phyloP scores from a whole-genome alignment of 768 basidiomycete species.

The Boletus subparvulus region DNA sequence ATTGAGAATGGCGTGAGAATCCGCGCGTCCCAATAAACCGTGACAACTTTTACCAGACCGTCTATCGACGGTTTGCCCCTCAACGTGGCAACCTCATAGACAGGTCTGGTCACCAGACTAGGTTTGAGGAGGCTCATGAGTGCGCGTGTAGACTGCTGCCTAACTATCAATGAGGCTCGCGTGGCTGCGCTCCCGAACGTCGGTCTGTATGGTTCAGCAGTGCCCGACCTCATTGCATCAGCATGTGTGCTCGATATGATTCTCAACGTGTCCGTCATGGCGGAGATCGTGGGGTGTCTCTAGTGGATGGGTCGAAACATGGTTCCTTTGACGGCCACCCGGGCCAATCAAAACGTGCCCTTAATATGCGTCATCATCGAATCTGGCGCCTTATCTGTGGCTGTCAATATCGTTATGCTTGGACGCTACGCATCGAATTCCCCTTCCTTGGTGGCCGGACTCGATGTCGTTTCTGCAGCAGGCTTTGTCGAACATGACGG shows the following conservation, averaged over 20 bases:
- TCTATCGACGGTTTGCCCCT: too few species aligned
- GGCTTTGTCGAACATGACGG: too few species aligned
- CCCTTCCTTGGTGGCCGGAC: not conserved
- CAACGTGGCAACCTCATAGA: too few species aligned
- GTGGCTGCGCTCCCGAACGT: not conserved
- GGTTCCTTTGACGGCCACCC: not conserved
- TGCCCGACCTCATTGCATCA: not conserved
- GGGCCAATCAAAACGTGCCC: not conserved
- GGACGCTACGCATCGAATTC: not conserved
- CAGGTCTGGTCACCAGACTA: too few species aligned
- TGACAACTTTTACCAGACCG: too few species aligned
- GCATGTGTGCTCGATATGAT: not conserved
- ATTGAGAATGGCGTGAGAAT: too few species aligned
- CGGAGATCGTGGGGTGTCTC: not conserved
- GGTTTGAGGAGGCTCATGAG: too few species aligned
- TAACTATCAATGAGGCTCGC: too few species aligned
- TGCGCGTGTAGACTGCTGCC: too few species aligned
- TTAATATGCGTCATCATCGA: not conserved
- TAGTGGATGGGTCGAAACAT: not conserved
- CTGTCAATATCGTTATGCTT: not conserved
- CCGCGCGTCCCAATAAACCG: too few species aligned
- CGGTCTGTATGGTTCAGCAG: not conserved
- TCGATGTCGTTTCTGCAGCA: not conserved
- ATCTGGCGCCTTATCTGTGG: not conserved
- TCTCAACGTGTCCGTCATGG: not conserved